phyloP scores from a whole-genome alignment of 139 green algal genomes.

The Tetradesmus obliquus region DNA sequence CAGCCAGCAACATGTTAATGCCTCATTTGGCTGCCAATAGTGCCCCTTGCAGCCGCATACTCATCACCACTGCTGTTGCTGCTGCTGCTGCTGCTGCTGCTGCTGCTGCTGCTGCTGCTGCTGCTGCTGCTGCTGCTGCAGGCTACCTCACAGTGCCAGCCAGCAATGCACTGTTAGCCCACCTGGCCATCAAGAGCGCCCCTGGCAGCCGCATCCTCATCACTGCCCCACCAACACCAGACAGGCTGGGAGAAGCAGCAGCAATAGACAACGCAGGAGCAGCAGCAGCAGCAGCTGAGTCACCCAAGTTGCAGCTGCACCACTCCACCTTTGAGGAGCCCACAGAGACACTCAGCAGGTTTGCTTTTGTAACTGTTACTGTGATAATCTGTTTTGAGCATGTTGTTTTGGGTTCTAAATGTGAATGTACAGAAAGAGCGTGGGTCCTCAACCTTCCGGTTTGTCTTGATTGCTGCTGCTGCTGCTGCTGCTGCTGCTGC shows the following conservation, averaged over 20 bases:
- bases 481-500: background rate
- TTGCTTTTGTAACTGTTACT: background rate
- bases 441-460: too few relatives aligned
- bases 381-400: background rate
- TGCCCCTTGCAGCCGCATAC: too few relatives aligned
- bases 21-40: too few relatives aligned
- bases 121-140: background rate
- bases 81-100: background rate
- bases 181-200: background rate
- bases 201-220: conserved; percentile 15
- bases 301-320: background rate
- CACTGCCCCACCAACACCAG: conserved; percentile 9
- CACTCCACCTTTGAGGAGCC: conserved; percentile 35
- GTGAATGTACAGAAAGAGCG: background rate
- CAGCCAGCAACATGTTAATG: too few relatives aligned
- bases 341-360: background rate
- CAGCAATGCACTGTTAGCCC: background rate
- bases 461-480: background rate
- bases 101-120: background rate
- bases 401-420: background rate
- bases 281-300: background rate
- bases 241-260: background rate
- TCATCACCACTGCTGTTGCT: too few relatives aligned
- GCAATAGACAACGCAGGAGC: background rate
- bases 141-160: background rate